Evolutionary conservation across 345 rosid genomes (phyloP), one percentile per base, ranked within the genome.

Genomic region (Salix arbutifolia): DNA sequence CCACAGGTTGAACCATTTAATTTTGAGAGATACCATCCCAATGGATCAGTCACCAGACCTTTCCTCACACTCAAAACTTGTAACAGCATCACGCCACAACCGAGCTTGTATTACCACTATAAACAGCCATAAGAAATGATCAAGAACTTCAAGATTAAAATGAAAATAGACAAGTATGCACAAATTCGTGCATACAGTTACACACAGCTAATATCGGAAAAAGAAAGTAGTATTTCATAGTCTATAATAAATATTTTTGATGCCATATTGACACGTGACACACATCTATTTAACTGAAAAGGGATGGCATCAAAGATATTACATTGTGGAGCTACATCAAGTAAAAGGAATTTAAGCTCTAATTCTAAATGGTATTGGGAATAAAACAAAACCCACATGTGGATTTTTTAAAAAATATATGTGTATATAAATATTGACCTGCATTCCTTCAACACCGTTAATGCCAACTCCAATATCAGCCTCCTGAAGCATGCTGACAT

Each of bases 401-500:
- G 26, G 13, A 60, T 28, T 25, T 42, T 42, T 11, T 38, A 0
- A 6, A 46, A 8, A 50, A 70, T 28, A 62, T 50, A 58, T 5
- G 17, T 60, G 50, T n/a, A 62, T 18, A 62, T 16, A 28, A 31
- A 60, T 9, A 77, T 40, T 73, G 30, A 95, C 97, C 92, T 95
- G 99, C 98, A 90, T 91, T 76, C 99, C 99, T 89, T 95, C 99
- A 13, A 86, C 93, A 60, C 99, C 98, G 26, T 93, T 91, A 56
- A 95, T 91, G 64, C 98, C 99, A 17, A 95, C 96, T 78, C 99
- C 99, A 37, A 95, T 91, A 82, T 95, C 98, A 53, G 99, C 96
- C 82, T 91, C 99, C 77, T 93, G 98, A 84, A 95, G 89, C 99
- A 95, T 95, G 42, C 98, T 89, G 30, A 91, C 97, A 85, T 95